Base-by-base conservation (phyloP, 2,329 filamentous ascomycete genomes). In the Pseudogymnoascus sp. region DNA sequence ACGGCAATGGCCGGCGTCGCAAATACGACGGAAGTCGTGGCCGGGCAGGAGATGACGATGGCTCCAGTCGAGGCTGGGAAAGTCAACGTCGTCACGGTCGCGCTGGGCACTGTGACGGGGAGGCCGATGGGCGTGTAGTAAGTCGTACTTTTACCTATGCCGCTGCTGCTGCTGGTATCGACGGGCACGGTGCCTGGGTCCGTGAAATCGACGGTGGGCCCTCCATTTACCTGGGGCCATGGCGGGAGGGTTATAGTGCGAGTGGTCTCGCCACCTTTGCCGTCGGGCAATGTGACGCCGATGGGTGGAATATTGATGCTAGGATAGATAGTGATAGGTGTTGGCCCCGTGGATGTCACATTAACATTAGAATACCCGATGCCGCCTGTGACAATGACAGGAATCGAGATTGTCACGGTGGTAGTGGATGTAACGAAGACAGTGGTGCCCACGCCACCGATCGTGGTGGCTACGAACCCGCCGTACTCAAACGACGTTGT, bases 401-500 rank as follows among this genome's bases (percentile, higher is more conserved):
- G 36, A 7, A 37, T 37, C 36, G 36, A n/a, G 13, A 37, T 37
- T 7, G 36, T 37, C 13, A 37, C 36, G 4, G 36, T 37, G 13
- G 36, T 37, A 6, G 36, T 37, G 36, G 36, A 37, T 2, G 36
- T 37, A 1, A 37, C 36, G 13, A 37, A 37, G 13, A 37, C 36
- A 7, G 36, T 37, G 13, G 36, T 37, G 12, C 36, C 36, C 3
- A 37, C 15, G 36, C 36, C 36, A 6, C 36, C 36, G 13, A 37
- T 37, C 13, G 36, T 37, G 36, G 36, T 37, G 36, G 36, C 7
- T 8, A 37, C 36, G 13, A 37, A 37, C 5, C 36, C 36, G 36
- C 36, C 36, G 13, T 65, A 67, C 61, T 69, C 67, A 15, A 67
- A 40, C 31, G 63, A 67, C 1, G 66, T 68, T 6, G 61, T 65